A percentile compares a stretch with the other conserved stretches of the same genome.
These are phyloP conservation scores for Lactarius vividus DNA, from an alignment of 768 basidiomycete species.

Conservation along the genomic window DNA sequence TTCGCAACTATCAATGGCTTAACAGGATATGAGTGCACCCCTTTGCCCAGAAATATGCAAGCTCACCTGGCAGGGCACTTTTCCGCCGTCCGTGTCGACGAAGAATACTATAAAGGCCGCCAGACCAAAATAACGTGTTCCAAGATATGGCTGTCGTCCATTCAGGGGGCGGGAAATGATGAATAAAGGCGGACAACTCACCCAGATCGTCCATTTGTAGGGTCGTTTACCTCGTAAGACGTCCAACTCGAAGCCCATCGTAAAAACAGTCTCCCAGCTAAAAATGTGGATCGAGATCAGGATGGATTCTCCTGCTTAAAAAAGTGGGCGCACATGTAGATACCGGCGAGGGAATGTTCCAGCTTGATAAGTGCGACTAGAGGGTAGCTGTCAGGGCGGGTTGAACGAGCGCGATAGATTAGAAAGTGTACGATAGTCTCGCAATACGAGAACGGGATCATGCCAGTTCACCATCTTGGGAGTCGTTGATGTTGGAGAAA, in stretches of 20 bases:
- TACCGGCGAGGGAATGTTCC: background rate
- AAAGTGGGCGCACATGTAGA: background rate
- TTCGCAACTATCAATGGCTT: background rate
- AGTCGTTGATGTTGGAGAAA: background rate
- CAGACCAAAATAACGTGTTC: conserved; percentile 10
- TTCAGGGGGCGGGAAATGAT: background rate
- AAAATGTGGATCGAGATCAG: background rate
- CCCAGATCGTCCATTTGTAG: background rate
- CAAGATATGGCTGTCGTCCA: conserved; percentile 13
- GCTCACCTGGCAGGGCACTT: background rate
- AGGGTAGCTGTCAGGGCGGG: background rate
- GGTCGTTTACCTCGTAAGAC: conserved; percentile 16
- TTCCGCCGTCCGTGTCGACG: background rate
- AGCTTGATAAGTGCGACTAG: background rate
- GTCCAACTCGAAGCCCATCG: background rate
- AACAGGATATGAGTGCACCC: background rate
- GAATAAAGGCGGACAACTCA: background rate
- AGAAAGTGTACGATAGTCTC: conserved; percentile 10
- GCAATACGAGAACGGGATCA: background rate
- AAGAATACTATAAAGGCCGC: background rate
- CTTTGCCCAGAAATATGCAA: background rate
- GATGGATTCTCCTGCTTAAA: background rate
- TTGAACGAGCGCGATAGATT: background rate
- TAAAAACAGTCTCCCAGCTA: background rate
- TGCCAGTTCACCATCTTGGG: conserved; percentile 19